Base-by-base conservation (phyloP, 305 asterid genomes). In the Andrographis paniculata region DNA sequence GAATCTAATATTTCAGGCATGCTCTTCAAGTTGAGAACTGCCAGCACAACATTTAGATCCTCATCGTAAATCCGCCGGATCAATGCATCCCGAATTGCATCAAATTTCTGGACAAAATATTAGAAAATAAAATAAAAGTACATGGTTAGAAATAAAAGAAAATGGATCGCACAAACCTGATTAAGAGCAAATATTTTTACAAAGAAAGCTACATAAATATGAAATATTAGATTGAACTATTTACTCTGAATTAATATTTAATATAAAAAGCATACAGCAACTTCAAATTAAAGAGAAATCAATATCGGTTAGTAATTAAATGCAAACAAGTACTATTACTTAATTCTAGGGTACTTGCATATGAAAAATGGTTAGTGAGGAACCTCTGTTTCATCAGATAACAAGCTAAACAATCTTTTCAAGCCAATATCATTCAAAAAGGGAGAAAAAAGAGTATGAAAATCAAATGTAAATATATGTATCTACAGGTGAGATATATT, bases 1-100 rank as follows among this genome's bases (percentile, higher is more conserved):
- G 84, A 43, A 68, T 62, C 61, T 45, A 83, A 52, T 20, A 87
- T 63, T 44, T 77, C 84, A 1, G 73, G 48, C 62, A 87, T 54
- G 39, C 63, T 60, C 61, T 80, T 65, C 65, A 87, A 42, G 33
- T 69, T 73, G 61, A 91, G 60, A 65, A 72, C 94, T 56, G 78
- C 87, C 62, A 74, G 74, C 52, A 81, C 93, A 61, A 91, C 99
- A 65, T 64, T 65, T 52, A 91, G 59, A 61, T 91, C 91, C 60
- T 79, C 96, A 38, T 87, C 96, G 50, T 68, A 65, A 62, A 91
- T 87, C 60, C 89, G 71, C 42, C 73, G 87, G 42, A 69, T 27
- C 56, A 91, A 58, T 58, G 87, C 93, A 73, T 80, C 93, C 68
- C 69, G 89, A 63, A 83, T 69, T 62, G 77, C 71, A 60, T 61